Evolutionary conservation across 2,329 filamentous ascomycete species (phyloP), one percentile per base, ranked within the genome.

Genomic region (Aspergillus sclerotialis): DNA sequence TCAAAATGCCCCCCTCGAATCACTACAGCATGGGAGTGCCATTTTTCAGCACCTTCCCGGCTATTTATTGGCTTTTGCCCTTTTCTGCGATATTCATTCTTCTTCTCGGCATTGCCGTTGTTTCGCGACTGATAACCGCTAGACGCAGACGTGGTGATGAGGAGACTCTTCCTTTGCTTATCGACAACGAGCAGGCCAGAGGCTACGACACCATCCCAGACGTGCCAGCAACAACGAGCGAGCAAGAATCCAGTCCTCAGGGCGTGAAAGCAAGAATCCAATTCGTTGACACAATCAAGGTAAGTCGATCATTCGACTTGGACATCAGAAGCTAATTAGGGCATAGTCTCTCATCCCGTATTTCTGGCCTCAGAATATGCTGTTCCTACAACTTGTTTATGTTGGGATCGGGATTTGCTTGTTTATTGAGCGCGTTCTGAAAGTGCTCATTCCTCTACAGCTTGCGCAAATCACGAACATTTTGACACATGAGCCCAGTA

Each of bases 381-480:
- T 68, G 34, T 58, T 64, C 10, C 71, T 92, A 12, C 84, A 92
- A 54, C 56, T 83, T 12, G 79, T 80, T 35, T 75, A 84, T 13
- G 63, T 74, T 8, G 67, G 84, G 4, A 80, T 92, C 28, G 73
- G 74, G 0, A 28, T 84, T 1, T 83, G 83, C 45, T 67, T 92
- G 14, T 56, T 88, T n/a, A 65, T 70, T 33, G 75, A 80, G 36
- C 86, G 89, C 44, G 75, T 75, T 4, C 66, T 93, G 32, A 85
- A 88, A 47, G 67, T 94, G 10, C 64, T 93, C 27, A 77, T 87
- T 19, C 87, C 87, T n/a, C 75, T 83, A 13, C 84, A 92, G 53
- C 76, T 90, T 19, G 87, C 86, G 43, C 77, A 84, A 38, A 79
- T 94, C 43, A 80, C 85, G 43, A 78, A 92, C 49, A 75, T 75